Base-by-base conservation (phyloP, 2,329 filamentous ascomycete species). In the Botryotinia convoluta region DNA sequence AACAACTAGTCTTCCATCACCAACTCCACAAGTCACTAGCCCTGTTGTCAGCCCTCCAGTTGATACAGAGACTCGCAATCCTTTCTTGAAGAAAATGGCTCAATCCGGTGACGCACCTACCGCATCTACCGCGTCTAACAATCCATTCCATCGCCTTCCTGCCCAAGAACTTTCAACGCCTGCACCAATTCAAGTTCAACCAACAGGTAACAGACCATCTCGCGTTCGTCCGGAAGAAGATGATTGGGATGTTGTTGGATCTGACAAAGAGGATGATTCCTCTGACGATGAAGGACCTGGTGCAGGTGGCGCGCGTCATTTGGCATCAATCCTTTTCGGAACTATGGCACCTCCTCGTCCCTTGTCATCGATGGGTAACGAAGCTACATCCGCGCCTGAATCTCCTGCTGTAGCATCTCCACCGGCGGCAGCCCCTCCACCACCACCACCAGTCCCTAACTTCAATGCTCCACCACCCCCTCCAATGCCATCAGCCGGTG, bases 331-430 rank as follows among this genome's bases (percentile, higher is more conserved):
- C 74, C 87, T 99, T 32, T 99, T 99, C 81, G 95, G 96, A 74
- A 97, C 95, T 69, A 98, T 99, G 95, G 95, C 89, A 16, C 95
- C 96, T 57, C 95, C 96, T 22, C 90, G 95, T 69, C 95, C 95
- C 44, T 84, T 98, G 62, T 97, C 93, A 32, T 92, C 94, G 10
- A 90, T 93, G 82, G 94, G 93, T 72, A 90, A 92, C 77, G 92
- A 93, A 78, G 81, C 82, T 42, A 79, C 81, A 16, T 84, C 85
- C 9, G 83, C 84, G 32, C 84, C 84, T 68, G 82, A 80, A 29
- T 81, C 81, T 59, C 79, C 83, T 48, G 81, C 81, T 22, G 79
- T 80, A 6, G 83, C 81, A 80, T 64, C 83, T 81, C 83, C 81
- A 63, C 80, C 80, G 59, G 79, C 81, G 7, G 81, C 84, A 16